Conservation (phyloP, 192 early-diverging fungal species). For the Coemansia sp. region DNA sequence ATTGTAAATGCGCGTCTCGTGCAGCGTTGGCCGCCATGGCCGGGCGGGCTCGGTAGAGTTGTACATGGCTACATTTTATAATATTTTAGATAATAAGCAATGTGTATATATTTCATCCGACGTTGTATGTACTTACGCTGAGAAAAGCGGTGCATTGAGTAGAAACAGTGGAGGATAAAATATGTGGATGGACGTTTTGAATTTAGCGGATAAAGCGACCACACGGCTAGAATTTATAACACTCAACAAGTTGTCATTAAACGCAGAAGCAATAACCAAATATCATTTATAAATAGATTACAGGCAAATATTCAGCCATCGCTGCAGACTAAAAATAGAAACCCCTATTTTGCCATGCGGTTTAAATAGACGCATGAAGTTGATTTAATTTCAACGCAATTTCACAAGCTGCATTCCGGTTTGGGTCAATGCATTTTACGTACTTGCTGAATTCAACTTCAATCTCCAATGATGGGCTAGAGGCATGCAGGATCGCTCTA, state of each 20-base stretch:
- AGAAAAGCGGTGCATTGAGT: not conserved
- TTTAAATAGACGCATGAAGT: too few relatives aligned
- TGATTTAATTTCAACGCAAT: too few relatives aligned
- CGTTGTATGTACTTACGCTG: conserved; percentile 1
- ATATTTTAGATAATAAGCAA: not conserved
- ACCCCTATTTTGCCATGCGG: not conserved
- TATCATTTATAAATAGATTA: not conserved
- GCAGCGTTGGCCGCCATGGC: conserved; percentile 36
- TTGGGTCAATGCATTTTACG: too few relatives aligned
- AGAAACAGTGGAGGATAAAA: not conserved
- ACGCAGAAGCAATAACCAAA: not conserved
- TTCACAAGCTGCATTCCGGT: too few relatives aligned
- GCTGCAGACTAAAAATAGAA: conserved; percentile 7
- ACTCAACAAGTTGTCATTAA: not conserved
- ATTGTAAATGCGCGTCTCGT: conserved; percentile 29
- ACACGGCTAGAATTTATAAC: not conserved
- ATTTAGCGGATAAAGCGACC: not conserved
- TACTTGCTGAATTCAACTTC: too few relatives aligned
- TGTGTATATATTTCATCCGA: not conserved
- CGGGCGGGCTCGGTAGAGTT: conserved; percentile 4
- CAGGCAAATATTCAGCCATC: not conserved
- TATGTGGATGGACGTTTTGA: not conserved
- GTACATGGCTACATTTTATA: not conserved
- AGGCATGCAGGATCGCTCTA: too few relatives aligned
- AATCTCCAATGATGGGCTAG: too few relatives aligned